A percentile compares a stretch with the other conserved stretches of the same genome.
phyloP scores from a whole-genome alignment of 148 eudicot species.

The Vaccinium myrtillus region DNA sequence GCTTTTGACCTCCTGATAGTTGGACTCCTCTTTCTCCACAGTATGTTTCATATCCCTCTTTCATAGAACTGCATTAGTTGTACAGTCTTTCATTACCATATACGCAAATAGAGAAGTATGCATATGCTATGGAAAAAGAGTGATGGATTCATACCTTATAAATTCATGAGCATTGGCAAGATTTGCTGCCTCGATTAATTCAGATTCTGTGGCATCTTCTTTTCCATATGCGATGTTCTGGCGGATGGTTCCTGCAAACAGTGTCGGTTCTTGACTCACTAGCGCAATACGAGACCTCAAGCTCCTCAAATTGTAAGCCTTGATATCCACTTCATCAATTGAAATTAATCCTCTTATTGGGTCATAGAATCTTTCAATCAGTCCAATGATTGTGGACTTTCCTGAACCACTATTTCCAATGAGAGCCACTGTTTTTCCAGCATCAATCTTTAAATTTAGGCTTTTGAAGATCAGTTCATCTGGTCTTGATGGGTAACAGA shows the following conservation, averaged over 20 bases:
- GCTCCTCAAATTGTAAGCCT: slow-evolving; percentile 29
- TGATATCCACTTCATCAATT: slow-evolving; percentile 34
- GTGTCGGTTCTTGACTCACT: slow-evolving; percentile 48
- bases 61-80: slow-evolving; percentile 25
- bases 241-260: slow-evolving; percentile 40
- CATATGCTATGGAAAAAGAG: background rate
- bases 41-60: slow-evolving; percentile 39
- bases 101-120: background rate
- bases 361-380: slow-evolving; percentile 35
- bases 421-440: slow-evolving; percentile 24
- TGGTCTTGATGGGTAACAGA: slow-evolving; percentile 25
- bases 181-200: slow-evolving; percentile 35
- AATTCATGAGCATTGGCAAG: slow-evolving; percentile 44
- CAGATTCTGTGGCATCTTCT: slow-evolving; percentile 35
- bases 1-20: slow-evolving; percentile 49
- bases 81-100: background rate
- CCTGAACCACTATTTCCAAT: slow-evolving; percentile 31
- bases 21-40: slow-evolving; percentile 49
- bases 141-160: slow-evolving; percentile 26
- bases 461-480: slow-evolving; percentile 14
- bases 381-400: slow-evolving; percentile 29
- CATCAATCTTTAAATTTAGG: slow-evolving; percentile 19
- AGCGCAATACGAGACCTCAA: slow-evolving; percentile 35
- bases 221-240: slow-evolving; percentile 44
- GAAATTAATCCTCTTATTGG: slow-evolving; percentile 23